A percentile compares a stretch with the other conserved stretches of the same genome.
Evolutionary conservation across 2,329 filamentous ascomycete genomes (phyloP).

Genomic region (Arthrobotrys iridis): DNA sequence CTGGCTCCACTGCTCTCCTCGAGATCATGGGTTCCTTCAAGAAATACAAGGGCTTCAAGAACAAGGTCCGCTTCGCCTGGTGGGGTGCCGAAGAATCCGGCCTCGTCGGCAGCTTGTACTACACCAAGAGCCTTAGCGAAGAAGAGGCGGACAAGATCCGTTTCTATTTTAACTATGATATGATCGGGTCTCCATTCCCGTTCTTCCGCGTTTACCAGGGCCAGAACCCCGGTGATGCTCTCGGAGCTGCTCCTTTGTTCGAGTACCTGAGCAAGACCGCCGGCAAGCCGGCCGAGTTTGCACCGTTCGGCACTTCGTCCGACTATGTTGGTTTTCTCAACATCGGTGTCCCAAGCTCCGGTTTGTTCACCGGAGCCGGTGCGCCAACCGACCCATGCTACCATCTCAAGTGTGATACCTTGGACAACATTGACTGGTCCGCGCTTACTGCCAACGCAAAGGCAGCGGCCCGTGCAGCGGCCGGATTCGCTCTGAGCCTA

Average conservation of each 20-base stretch:
- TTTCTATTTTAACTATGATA: constrained; percentile 76
- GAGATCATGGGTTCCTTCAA: constrained; percentile 69
- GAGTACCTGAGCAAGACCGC: constrained; percentile 68
- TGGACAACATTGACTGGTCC: constrained; percentile 67
- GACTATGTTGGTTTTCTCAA: constrained; percentile 71
- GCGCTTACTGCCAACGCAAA: constrained; percentile 68
- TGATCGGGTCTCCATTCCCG: constrained; percentile 69
- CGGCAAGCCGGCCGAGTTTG: constrained; percentile 61
- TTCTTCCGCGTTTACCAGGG: constrained; percentile 62
- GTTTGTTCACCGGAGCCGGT: constrained; percentile 70
- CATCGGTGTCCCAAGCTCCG: constrained; percentile 68
- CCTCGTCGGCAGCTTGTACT: constrained; percentile 70
- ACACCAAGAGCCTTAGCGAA: constrained; percentile 65
- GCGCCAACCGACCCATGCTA: constrained; percentile 69
- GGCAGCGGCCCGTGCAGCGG: constrained; percentile 75
- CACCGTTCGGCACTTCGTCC: constrained; percentile 62
- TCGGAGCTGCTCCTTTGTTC: constrained; percentile 63
- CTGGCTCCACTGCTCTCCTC: constrained; percentile 69
- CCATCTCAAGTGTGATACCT: constrained; percentile 66
- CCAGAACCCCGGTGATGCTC: constrained; percentile 61
- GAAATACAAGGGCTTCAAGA: constrained; percentile 66
- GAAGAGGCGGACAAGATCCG: constrained; percentile 69
- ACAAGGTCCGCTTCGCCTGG: constrained; percentile 70
- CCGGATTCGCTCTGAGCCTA: constrained; percentile 73
- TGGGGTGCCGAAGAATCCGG: constrained; percentile 73